A percentile compares a stretch with the other conserved stretches of the same genome.
Evolutionary conservation across 2,329 filamentous ascomycete genomes (phyloP).

Genomic region (Curvularia sp.): DNA sequence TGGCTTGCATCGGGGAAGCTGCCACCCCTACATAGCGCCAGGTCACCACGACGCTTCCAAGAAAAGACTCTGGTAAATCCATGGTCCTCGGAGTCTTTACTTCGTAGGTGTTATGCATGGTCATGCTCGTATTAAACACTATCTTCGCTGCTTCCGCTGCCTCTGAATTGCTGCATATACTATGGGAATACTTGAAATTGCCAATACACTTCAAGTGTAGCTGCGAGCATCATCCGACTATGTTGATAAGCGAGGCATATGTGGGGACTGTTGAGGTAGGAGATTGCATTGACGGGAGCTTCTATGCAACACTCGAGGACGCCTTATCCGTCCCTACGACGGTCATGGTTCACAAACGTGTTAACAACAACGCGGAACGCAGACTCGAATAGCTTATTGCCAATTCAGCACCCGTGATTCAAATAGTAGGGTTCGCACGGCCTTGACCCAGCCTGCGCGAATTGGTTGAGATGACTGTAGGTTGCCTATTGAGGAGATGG

Average conservation of each 20-base stretch:
- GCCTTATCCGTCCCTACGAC: background rate
- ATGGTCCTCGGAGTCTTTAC: background rate
- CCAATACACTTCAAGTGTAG: background rate
- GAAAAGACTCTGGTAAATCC: background rate
- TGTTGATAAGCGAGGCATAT: background rate
- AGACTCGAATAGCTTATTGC: background rate
- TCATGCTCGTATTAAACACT: background rate
- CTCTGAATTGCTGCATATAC: background rate
- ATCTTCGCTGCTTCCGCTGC: background rate
- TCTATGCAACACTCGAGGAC: background rate
- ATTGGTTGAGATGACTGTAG: background rate
- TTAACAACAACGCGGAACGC: background rate
- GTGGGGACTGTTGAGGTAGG: background rate
- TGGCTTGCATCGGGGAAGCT: slow-evolving; percentile 6
- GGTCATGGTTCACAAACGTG: background rate
- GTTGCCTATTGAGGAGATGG: background rate
- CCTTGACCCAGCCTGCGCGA: background rate
- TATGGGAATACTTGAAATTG: background rate
- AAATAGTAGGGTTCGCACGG: background rate
- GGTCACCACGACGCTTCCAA: background rate
- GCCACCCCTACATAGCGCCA: background rate
- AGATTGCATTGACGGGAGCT: background rate
- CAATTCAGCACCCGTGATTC: background rate
- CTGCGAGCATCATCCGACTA: background rate
- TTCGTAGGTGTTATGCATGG: background rate